phyloP scores from a whole-genome alignment of 139 green algal genomes.

The Yamagishiella unicocca region DNA sequence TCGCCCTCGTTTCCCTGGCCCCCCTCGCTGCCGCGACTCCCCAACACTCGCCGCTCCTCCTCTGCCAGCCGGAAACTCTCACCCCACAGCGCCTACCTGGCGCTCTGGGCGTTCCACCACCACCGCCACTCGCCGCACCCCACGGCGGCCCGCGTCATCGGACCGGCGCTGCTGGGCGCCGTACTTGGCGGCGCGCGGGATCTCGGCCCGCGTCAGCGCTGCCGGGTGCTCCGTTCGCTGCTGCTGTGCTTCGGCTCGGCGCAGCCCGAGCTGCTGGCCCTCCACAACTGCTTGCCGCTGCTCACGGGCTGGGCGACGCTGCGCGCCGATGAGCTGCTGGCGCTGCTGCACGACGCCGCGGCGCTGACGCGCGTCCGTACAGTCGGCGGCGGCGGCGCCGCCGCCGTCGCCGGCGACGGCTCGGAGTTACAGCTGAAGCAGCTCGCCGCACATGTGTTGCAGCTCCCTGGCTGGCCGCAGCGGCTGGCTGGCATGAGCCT shows the following conservation, averaged over 20 bases:
- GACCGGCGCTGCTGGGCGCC: background rate
- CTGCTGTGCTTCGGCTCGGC: slow-evolving; percentile 1
- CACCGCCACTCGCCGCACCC: background rate
- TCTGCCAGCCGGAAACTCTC: background rate
- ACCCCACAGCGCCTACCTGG: background rate
- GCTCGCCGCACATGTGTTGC: slow-evolving; percentile 5
- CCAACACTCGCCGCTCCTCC: too few relatives aligned
- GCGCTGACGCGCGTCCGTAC: background rate
- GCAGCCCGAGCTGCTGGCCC: background rate
- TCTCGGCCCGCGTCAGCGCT: background rate
- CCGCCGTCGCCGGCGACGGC: background rate
- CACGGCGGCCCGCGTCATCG: background rate
- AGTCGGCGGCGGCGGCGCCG: background rate
- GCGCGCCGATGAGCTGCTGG: background rate
- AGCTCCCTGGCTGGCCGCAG: slow-evolving; percentile 9
- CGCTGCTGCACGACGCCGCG: slow-evolving; percentile 8
- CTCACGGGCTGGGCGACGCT: slow-evolving; percentile 9
- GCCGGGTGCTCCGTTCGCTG: slow-evolving; percentile 10
- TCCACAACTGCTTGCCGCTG: background rate
- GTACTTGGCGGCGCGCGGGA: background rate
- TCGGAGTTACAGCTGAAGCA: background rate
- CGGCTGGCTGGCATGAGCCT: background rate
- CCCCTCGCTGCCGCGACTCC: background rate
- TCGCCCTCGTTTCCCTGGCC: background rate
- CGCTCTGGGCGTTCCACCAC: slow-evolving; percentile 14